Evolutionary conservation across 768 basidiomycete genomes (phyloP), one percentile per base, ranked within the genome.

Genomic region (Lyophyllum semitale): DNA sequence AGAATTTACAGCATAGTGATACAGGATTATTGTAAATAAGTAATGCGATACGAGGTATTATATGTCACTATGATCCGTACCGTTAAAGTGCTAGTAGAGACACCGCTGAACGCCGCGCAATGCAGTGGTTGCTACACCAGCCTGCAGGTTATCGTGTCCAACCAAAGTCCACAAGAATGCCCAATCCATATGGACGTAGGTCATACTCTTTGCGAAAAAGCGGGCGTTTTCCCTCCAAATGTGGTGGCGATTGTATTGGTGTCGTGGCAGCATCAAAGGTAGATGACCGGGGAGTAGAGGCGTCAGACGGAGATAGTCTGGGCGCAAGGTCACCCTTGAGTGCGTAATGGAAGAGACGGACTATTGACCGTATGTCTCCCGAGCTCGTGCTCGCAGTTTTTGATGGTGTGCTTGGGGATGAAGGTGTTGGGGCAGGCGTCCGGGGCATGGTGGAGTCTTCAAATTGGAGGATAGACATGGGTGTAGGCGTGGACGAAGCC

Each of bases 161-260:
- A 45, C 85, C 77, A 66, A 93, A 84, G 66, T 94, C 92, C 40
- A 94, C 54, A 35, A 91, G 73, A 54, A 93, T 71, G 40, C 83
- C 84, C 41, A 94, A 73, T 8, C 91, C 91, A 69, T 87, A 84
- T 11, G 80, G 79, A 25, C 85, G 82, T 57, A 94, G 68, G 66
- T 93, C 91, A 62, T 89, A 85, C 65, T 89, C 84, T 60, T 74
- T 70, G 38, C 81, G 74, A 44, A 73, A 59, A 44, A 74, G 56
- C 3, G 71, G 68, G 8, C 66, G 60, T 38, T 53, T 44, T 49
- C 55, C 42, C 55, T 64, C 43, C 35, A 46, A 44, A 58, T 60
- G 56, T 20, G 56, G 8, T 30, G 51, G 12, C 26, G 52, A 29
- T 48, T 52, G 49, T 18, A 52, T 13, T 48, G 63, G 29, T 33